Base-by-base conservation (phyloP, 768 basidiomycete species). In the Asterophora lycoperdoides region DNA sequence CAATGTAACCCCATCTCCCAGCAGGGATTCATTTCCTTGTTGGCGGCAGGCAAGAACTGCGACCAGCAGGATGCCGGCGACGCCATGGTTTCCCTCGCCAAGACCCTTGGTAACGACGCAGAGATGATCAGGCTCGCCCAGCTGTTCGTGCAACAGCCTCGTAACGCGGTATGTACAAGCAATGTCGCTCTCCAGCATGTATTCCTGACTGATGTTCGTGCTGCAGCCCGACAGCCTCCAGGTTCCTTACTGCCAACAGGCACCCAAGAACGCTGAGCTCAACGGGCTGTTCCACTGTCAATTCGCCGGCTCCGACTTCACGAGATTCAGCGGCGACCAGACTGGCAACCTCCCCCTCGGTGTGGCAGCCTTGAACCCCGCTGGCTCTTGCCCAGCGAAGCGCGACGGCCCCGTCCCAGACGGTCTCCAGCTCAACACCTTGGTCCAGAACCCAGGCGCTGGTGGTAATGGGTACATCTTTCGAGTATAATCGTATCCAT, bases 251-350 rank as follows among this genome's bases (percentile, higher is more conserved):
- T 79, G 77, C 58, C 76, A 78, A 49, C 57, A 61, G 13, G 74
- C 74, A 0, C 76, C 77, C 8, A 65, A 67, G 62, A 77, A 78
- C 52, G 34, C 61, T 0, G 76, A 78, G 58, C 73, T 79, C 26
- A 65, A 70, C 39, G 76, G 76, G 1, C 64, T 79, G n/a, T 77
- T 78, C 72, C 77, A 79, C 39, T 77, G 76, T 52, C 75, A 79
- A 57, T 76, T 76, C 54, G 58, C 60, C 1, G 68, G 73, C 8
- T 67, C 72, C 0, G 67, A 76, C 45, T 70, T 70, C 52, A 57
- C 70, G 14, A 58, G 62, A 14, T 76, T 78, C 56, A 70, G 65
- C 19, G 70, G 70, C 35, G 69, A 70, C 34, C 64, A 66, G 20
- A 60, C 68, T 5, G 77, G 76, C 3, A 79, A 73, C 34, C 61